phyloP scores from a whole-genome alignment of 305 asterid genomes.

The Stenogyne calaminthoides region DNA sequence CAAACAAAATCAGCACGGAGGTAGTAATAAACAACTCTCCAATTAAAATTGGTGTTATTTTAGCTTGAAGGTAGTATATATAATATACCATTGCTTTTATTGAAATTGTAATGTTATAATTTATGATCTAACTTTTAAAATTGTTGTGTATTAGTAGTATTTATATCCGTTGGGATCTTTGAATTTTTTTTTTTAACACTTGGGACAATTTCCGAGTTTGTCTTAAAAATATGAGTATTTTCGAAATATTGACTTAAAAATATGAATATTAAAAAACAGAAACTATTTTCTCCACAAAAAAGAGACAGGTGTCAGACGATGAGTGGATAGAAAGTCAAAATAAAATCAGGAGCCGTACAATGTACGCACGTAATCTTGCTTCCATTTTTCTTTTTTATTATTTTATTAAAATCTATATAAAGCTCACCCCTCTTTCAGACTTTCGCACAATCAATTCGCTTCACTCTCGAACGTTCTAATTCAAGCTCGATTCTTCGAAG shows the following conservation, averaged over 20 bases:
- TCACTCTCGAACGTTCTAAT: slow-evolving; percentile 16
- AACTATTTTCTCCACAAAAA: not conserved
- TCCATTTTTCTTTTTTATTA: not conserved
- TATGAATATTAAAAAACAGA: not conserved
- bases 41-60: no score
- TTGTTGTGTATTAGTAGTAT: no score
- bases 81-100: no score
- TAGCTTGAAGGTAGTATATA: no score
- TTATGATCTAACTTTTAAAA: no score
- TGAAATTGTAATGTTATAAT: no score
- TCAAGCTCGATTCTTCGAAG: not conserved
- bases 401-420: not conserved
- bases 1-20: no score
- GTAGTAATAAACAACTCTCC: no score
- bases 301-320: not conserved
- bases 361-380: not conserved
- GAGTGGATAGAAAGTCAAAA: not conserved
- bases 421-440: not conserved
- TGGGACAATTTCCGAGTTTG: no score
- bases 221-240: not conserved
- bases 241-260: no score
- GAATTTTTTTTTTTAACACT: no score
- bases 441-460: not conserved
- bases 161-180: no score
- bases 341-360: not conserved